Percentiles rank a stretch among this genome's conserved stretches.
Conservation (phyloP, 495 filamentous ascomycete genomes). For the Xylaria venustula region DNA sequence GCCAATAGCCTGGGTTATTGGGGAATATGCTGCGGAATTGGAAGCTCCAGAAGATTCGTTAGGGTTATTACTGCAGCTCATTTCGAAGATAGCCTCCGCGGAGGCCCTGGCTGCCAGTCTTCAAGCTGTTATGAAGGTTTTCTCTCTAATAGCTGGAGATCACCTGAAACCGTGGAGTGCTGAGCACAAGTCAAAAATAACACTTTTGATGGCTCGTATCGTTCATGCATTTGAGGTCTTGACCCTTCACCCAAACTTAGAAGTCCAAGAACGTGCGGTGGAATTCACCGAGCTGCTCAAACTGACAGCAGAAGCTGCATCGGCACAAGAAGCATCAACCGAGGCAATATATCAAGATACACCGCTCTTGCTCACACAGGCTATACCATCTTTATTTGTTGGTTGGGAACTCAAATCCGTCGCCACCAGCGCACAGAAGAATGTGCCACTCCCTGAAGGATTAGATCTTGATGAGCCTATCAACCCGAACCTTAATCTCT, state of each 20-base stretch:
- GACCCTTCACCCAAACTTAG: constrained; percentile 75
- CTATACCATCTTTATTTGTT: constrained; percentile 80
- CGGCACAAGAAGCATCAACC: constrained; percentile 40
- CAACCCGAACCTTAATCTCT: constrained; percentile 63
- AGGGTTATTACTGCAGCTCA: constrained; percentile 68
- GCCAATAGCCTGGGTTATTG: constrained; percentile 77
- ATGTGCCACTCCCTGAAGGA: constrained; percentile 74
- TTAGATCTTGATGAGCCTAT: constrained; percentile 79
- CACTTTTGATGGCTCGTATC: constrained; percentile 75
- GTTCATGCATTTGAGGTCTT: constrained; percentile 76
- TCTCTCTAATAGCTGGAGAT: constrained; percentile 62
- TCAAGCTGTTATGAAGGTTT: constrained; percentile 85
- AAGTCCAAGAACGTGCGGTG: constrained; percentile 94
- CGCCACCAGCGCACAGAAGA: constrained; percentile 75
- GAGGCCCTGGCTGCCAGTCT: constrained; percentile 70
- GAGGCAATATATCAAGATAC: constrained; percentile 58
- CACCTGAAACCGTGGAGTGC: constrained; percentile 58
- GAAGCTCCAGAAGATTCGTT: constrained; percentile 63
- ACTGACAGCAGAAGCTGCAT: constrained; percentile 74
- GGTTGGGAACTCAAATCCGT: constrained; percentile 92
- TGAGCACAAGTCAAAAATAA: constrained; percentile 64
- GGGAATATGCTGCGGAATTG: constrained; percentile 78
- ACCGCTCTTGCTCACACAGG: constrained; percentile 79
- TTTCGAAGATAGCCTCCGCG: constrained; percentile 52
- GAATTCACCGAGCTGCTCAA: constrained; percentile 88